Evolutionary conservation across 345 rosid species (phyloP), one percentile per base, ranked within the genome.

Genomic region (Arabis alpina): DNA sequence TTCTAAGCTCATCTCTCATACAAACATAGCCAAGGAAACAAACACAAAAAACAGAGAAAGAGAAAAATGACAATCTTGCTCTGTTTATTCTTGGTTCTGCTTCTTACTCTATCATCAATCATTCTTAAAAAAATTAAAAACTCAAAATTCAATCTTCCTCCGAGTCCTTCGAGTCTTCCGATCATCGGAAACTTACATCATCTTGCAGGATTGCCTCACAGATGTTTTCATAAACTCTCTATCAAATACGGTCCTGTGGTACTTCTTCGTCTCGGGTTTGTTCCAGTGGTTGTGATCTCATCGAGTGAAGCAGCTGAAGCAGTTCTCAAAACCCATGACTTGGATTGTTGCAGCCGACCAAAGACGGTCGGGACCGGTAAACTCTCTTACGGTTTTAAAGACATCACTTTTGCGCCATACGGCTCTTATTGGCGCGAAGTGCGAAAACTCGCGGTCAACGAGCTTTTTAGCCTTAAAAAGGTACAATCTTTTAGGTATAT

Each of bases 101-200:
- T 55, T 49, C 13, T 57, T 70, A 34, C 50, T 24, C 37, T 75
- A 5, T 45, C 64, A 27, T 54, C 36, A 13, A 13, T 68, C 44
- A 43, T 45, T 44, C 45, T 68, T 0, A 61, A 36, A 2, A 32
- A 47, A 8, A 39, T 10, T 4, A 50, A 57, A 50, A 11, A 1
- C 25, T 13, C 48, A 51, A 64, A 70, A 15, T 24, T 13, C 12
- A 62, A 44, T 28, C 72, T 77, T 54, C 89, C 88, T 4, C 90
- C 88, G 0, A 75, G 84, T 28, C 90, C 91, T 8, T 52, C 41
- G 7, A 74, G 70, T 7, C 83, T 87, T 70, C 87, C 86, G 0
- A 49, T 87, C n/a, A 78, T 87, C 1, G 87, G 90, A 6, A 87
- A 85, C 80, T 50, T 89, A 4, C 84, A 79, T 60, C 72, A 76